Conservation (phyloP, 2,329 filamentous ascomycete genomes). For the Beauveria sp. region DNA sequence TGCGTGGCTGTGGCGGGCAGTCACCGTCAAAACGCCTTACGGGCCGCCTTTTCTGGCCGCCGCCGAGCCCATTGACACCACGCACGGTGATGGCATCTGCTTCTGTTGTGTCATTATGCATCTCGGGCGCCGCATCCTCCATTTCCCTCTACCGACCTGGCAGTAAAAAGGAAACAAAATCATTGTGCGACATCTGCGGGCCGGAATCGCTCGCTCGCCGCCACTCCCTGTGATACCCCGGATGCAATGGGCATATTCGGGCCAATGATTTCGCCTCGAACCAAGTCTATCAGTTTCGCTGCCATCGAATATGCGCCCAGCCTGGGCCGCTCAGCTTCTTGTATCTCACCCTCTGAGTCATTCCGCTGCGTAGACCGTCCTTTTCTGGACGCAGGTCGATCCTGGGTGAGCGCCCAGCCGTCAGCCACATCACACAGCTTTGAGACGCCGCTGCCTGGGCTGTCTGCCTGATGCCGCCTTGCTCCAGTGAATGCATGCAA, state of each 20-base stretch:
- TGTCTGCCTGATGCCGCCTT: constrained; percentile 11
- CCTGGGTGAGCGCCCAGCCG: constrained; percentile 4
- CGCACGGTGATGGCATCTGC: too few relatives aligned
- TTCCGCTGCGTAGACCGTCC: not conserved
- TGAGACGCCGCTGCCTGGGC: constrained; percentile 3
- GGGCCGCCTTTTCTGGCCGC: not conserved
- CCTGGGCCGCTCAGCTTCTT: not conserved
- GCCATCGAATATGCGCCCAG: not conserved
- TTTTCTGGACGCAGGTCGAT: not conserved
- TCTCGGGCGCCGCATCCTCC: not conserved
- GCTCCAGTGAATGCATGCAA: constrained; percentile 1
- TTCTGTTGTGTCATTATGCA: not conserved
- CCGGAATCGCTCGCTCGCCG: not conserved
- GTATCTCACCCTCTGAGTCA: constrained; percentile 5
- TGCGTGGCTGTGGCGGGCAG: not conserved
- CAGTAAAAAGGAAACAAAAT: too few relatives aligned
- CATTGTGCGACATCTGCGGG: not conserved
- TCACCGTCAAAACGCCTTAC: not conserved
- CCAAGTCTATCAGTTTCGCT: not conserved
- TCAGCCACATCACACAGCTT: constrained; percentile 7
- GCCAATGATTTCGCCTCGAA: not conserved
- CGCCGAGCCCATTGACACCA: not conserved
- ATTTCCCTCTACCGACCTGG: not conserved
- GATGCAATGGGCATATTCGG: not conserved
- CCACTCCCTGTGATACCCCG: not conserved